Evolutionary conservation across 2,329 filamentous ascomycete genomes (phyloP).

Genomic region (Sarocladium brachiariae): DNA sequence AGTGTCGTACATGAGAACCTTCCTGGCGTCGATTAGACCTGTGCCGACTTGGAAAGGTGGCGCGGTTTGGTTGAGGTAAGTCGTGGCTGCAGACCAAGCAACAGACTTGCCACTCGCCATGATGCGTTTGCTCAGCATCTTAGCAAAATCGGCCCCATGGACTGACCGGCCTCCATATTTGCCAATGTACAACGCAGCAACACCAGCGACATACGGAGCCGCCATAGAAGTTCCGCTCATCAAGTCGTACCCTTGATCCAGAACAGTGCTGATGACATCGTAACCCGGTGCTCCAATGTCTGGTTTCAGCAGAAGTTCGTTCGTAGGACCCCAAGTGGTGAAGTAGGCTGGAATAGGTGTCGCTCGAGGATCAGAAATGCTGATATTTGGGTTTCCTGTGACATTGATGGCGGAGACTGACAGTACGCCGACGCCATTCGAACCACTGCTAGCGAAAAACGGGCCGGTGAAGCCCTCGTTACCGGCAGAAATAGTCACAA

Average conservation of each 20-base stretch:
- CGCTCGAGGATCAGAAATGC: constrained; percentile 18
- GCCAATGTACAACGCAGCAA: constrained; percentile 39
- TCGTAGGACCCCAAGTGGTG: constrained; percentile 45
- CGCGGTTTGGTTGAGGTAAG: constrained; percentile 19
- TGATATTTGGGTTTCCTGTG: constrained; percentile 33
- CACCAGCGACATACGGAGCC: constrained; percentile 44
- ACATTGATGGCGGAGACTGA: constrained; percentile 33
- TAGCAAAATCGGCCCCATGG: constrained; percentile 29
- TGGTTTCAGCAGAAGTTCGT: constrained; percentile 44
- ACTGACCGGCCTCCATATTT: constrained; percentile 32
- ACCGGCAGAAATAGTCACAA: constrained; percentile 43
- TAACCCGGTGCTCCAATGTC: constrained; percentile 43
- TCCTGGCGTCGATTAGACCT: constrained; percentile 38
- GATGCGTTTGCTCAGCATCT: constrained; percentile 26
- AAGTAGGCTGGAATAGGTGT: constrained; percentile 34
- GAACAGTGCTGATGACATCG: constrained; percentile 43
- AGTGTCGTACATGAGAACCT: constrained; percentile 31
- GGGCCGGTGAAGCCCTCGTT: constrained; percentile 43
- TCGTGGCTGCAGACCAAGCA: constrained; percentile 20
- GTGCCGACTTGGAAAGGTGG: constrained; percentile 36
- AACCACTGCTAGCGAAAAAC: constrained; percentile 33
- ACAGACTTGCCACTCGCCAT: constrained; percentile 26
- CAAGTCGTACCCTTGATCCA: constrained; percentile 35
- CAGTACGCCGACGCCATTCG: constrained; percentile 26
- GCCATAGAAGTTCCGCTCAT: constrained; percentile 52